phyloP scores from a whole-genome alignment of 2,329 filamentous ascomycete genomes.

The Setomelanomma holmii region DNA sequence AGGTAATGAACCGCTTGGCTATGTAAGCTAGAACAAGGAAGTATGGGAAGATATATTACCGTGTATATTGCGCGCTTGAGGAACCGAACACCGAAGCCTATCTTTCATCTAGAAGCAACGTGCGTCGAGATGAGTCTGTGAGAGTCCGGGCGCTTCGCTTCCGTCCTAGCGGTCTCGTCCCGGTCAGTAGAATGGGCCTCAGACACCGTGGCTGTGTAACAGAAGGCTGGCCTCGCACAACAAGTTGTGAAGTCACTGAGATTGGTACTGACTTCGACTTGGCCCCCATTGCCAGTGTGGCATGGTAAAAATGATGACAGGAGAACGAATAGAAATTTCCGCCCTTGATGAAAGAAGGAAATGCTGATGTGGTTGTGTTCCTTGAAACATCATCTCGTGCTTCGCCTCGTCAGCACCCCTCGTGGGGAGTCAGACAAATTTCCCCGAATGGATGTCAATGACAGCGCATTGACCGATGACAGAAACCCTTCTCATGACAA shows the following conservation, averaged over 20 bases:
- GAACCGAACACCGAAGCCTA: conserved; percentile 2
- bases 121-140: conserved; percentile 5
- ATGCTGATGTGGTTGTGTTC: not conserved
- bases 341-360: not conserved
- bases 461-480: not conserved
- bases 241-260: not conserved
- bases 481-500: not conserved
- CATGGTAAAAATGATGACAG: not conserved
- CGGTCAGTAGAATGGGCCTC: conserved; percentile 7
- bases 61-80: conserved; percentile 10
- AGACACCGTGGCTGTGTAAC: conserved; percentile 9
- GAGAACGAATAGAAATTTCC: not conserved
- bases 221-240: conserved; percentile 1
- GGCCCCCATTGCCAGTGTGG: not conserved
- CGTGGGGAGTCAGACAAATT: not conserved
- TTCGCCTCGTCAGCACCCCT: not conserved
- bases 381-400: not conserved
- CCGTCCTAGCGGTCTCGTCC: conserved; percentile 16
- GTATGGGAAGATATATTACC: conserved; percentile 17
- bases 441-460: not conserved
- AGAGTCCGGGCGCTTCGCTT: conserved; percentile 15
- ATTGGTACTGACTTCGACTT: not conserved
- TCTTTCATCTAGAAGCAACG: conserved; percentile 3
- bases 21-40: conserved; percentile 10
- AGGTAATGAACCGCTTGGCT: conserved; percentile 8